Base-by-base conservation (phyloP, 371 early-diverging fungal species). In the Actinomucor elegans region DNA sequence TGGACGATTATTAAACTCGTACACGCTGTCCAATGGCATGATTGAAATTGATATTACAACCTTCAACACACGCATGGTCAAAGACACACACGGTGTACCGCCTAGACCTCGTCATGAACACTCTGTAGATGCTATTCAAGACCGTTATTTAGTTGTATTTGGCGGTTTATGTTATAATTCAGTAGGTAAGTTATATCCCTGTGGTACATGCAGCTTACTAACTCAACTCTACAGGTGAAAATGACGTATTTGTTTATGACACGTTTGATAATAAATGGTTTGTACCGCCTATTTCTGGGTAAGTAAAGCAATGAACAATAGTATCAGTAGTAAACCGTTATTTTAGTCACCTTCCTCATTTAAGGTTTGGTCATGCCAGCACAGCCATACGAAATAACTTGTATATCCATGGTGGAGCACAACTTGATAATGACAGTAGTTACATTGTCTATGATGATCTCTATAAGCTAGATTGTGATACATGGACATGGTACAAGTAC, bases 391-490 rank as follows among this genome's bases (percentile, higher is more conserved):
- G 56, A 11, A 58, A 59, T 33, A 57, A 60, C 54, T 58, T 76
- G 7, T 73, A 66, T 31, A 65, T 72, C 31, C 76, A 71, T 50
- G 79, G 76, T 15, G 79, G 79, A 5, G 59, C 63, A 0, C 70
- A 66, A 37, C n/a, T 69, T 4, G 70, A 66, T n/a, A 66, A 59
- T 26, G 70, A 63, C 9, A 50, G 52, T 14, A 61, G 52, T 5
- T 52, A 61, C 11, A 65, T 60, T 24, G 48, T 64, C 14, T 69
- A 66, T 43, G 70, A 69, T 31, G 70, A 69, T 48, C 50, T 69
- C 0, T 55, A 66, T 36, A 61, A 55, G 18, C 36, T 69, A 1
- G 63, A 69, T 31, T 69, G 66, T 34, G 10, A 44, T 18, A 53
- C 52, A 4, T 69, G 66, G 59, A 38, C 40, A 5, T 69, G 70